Conservation (phyloP, 441 rosid species). For the Aleurites moluccanus region DNA sequence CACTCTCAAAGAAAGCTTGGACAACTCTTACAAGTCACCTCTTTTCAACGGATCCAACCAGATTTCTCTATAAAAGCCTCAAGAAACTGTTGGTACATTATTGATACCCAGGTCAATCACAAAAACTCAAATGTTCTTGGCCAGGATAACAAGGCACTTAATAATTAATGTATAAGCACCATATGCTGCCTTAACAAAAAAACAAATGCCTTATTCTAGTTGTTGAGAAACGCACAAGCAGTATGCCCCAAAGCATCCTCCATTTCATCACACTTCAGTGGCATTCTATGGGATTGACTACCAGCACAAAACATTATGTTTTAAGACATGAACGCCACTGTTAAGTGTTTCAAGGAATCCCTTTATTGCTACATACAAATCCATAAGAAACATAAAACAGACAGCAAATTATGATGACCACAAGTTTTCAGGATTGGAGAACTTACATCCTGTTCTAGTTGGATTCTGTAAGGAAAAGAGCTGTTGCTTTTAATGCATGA, state of each 20-base stretch:
- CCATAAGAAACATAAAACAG: background rate
- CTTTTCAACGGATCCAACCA: background rate
- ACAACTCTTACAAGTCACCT: background rate
- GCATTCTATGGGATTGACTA: background rate
- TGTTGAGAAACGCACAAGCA: background rate
- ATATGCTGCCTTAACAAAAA: background rate
- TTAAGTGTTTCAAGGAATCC: background rate
- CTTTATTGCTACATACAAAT: background rate
- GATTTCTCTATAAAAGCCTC: slow-evolving; percentile 1
- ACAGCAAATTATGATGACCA: background rate
- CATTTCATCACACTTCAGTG: background rate
- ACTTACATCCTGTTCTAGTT: slow-evolving; percentile 82
- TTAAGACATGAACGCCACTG: background rate
- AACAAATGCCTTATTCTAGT: background rate
- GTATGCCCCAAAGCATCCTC: background rate
- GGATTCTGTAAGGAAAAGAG: slow-evolving; percentile 52
- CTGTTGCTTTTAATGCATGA: slow-evolving; percentile 33
- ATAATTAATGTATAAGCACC: background rate
- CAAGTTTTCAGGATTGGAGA: slow-evolving; percentile 18
- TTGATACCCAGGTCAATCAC: background rate
- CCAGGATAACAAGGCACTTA: background rate
- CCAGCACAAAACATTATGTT: background rate
- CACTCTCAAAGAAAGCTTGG: background rate
- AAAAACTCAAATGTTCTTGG: background rate
- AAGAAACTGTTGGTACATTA: background rate